Conservation (phyloP, 1,284 basidiomycete species). For the Sanguinoderma infundibulare region DNA sequence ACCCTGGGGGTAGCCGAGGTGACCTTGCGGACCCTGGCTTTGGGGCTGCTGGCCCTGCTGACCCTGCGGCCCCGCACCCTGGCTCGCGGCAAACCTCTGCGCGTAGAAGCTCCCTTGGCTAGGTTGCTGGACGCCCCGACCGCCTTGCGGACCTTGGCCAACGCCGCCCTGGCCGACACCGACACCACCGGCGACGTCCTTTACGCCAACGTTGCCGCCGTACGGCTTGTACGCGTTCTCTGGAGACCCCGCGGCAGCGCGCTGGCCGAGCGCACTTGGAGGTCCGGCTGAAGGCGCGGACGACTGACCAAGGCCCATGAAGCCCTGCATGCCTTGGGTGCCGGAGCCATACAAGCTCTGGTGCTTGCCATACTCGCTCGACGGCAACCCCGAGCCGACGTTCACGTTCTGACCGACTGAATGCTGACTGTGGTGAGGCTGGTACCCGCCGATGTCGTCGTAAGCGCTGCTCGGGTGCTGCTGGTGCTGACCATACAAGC, state of each 20-base stretch:
- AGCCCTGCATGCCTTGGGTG: constrained; percentile 65
- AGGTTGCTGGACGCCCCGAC: constrained; percentile 49
- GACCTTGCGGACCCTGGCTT: constrained; percentile 62
- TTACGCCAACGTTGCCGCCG: constrained; percentile 50
- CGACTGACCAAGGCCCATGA: constrained; percentile 67
- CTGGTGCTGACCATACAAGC: constrained; percentile 30
- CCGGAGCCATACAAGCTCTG: constrained; percentile 59
- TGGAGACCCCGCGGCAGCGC: constrained; percentile 58
- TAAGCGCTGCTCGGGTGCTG: constrained; percentile 59
- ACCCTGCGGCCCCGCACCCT: constrained; percentile 46
- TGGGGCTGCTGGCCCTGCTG: constrained; percentile 48
- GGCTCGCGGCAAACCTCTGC: constrained; percentile 60
- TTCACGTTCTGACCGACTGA: constrained; percentile 54
- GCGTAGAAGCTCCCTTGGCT: constrained; percentile 64
- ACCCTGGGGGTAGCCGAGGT: constrained; percentile 68
- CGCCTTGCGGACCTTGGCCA: constrained; percentile 51
- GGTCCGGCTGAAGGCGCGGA: constrained; percentile 48
- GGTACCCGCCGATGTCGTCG: constrained; percentile 63
- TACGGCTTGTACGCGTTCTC: constrained; percentile 79
- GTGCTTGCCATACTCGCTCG: constrained; percentile 66
- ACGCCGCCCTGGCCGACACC: constrained; percentile 45
- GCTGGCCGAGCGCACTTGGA: constrained; percentile 43
- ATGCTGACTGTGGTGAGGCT: constrained; percentile 53
- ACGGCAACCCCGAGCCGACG: constrained; percentile 51
- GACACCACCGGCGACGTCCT: constrained; percentile 60